Base-by-base conservation (phyloP, 306 rosid genomes). In the Astragalus glycyphyllos region DNA sequence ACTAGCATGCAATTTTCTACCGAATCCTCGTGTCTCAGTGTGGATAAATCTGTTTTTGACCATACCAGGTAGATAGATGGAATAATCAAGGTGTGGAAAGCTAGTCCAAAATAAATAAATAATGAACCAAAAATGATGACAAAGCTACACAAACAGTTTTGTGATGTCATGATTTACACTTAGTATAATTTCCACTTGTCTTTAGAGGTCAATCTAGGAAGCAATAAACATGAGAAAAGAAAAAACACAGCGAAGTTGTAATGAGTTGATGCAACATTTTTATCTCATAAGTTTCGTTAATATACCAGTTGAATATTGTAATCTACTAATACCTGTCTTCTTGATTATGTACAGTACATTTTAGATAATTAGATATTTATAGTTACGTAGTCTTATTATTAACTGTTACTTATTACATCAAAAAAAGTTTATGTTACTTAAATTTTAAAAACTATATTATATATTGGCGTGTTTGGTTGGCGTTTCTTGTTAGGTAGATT, bases 111-210 rank as follows among this genome's bases (percentile, higher is more conserved):
- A 55, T 45, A 41, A 69, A 8, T 55, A 26, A 26, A 48, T 26
- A 55, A 69, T 42, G 31, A 58, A 14, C 40, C 49, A 23, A 61
- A 32, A 44, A 56, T 17, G 69, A 58, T 58, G 55, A 12, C 37
- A 41, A 38, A 44, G 65, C 45, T 71, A 60, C 23, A 15, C 50
- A 58, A 29, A 53, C 68, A 76, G 47, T 56, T 72, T 75, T 80
- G 63, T 75, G 38, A 62, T 76, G 80, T 57, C 69, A 35, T 29
- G 58, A 71, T 73, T 49, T 54, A 38, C 2, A 4, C 47, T 12
- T 51, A 55, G 46, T 61, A 60, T 81, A 42, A 67, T 68, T 38
- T 48, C 75, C 73, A 37, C 65, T 5, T 53, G 63, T 40, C 51
- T 16, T 29, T 37, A 50, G 48, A 34, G 51, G 8, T 44, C 61